Evolutionary conservation across 768 basidiomycete genomes (phyloP), one percentile per base, ranked within the genome.

Genomic region (Amanita fuliginea): DNA sequence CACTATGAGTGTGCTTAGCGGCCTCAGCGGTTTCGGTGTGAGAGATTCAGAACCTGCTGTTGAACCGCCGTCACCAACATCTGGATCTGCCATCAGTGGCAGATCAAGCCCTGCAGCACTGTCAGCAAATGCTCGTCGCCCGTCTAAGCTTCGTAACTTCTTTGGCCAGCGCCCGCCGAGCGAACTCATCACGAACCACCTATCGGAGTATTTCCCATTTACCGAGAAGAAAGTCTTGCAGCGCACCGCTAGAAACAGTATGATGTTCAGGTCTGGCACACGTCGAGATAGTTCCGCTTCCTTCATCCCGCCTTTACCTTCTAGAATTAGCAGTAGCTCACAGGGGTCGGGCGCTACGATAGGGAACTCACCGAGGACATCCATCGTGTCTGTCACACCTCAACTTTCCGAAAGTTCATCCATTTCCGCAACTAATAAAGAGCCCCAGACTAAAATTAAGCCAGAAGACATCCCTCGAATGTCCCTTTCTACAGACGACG

Each of bases 141-240:
- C 82, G 3, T 77, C 78, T 18, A 93, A 90, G 59, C 63, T 93
- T 42, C 87, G 87, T 65, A 93, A 92, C 72, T 99, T 98, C 73
- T 95, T 97, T 57, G 96, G 95, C 13, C 96, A 97, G 59, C 86
- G 96, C 35, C 96, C 96, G 0, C 94, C 96, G 0, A 91, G 87
- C 67, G 96, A 98, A 64, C 80, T 98, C 54, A 98, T 98, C 69
- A 89, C 94, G 21, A 95, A 74, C 6, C 94, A 98, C 61, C 66
- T 98, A 45, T 81, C 86, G 16, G 94, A 96, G 53, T 99, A 86
- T 71, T 99, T 99, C 80, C 96, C 96, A 1, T 76, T 78, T 54
- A 83, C 91, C 3, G 92, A 96, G 72, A 90, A 86, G 69, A 93
- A 86, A 67, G 86, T 88, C 33, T 70, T 99, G 35, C 78, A 86